phyloP scores from a whole-genome alignment of 2,329 filamentous ascomycete species.

The Plectosphaerella sp. region DNA sequence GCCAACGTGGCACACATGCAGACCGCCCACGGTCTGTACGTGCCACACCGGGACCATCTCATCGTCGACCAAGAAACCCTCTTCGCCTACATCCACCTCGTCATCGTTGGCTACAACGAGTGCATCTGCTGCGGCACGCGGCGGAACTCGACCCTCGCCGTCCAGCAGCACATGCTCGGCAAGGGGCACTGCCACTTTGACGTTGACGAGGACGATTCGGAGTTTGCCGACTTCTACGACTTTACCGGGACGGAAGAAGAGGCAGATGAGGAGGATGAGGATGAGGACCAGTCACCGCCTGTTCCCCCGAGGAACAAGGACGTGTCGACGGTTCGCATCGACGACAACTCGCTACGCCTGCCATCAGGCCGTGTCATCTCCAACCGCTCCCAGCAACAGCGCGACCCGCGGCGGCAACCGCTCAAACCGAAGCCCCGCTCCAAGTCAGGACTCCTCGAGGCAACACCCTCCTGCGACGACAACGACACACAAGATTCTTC shows the following conservation, averaged over 20 bases:
- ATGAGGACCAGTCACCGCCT: background rate
- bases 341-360: slow-evolving; percentile 24
- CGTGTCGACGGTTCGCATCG: slow-evolving; percentile 3
- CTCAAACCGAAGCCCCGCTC: background rate
- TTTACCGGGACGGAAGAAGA: slow-evolving; percentile 9
- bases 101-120: slow-evolving; percentile 43
- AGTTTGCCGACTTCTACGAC: slow-evolving; percentile 37
- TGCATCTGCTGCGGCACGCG: slow-evolving; percentile 45
- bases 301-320: background rate
- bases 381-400: slow-evolving; percentile 14
- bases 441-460: background rate
- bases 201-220: slow-evolving; percentile 24
- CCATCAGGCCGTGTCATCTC: slow-evolving; percentile 30
- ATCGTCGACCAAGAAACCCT: slow-evolving; percentile 41
- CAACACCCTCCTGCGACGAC: background rate
- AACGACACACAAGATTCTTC: background rate
- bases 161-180: slow-evolving; percentile 45
- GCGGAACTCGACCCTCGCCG: slow-evolving; percentile 34
- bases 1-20: slow-evolving; percentile 43
- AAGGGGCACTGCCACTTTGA: slow-evolving; percentile 44
- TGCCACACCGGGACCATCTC: slow-evolving; percentile 33
- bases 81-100: slow-evolving; percentile 40
- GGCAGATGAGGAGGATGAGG: slow-evolving; percentile 4
- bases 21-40: slow-evolving; percentile 38
- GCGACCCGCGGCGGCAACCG: background rate